Evolutionary conservation across 345 rosid genomes (phyloP), one percentile per base, ranked within the genome.

Genomic region (Eutrema japonicum): DNA sequence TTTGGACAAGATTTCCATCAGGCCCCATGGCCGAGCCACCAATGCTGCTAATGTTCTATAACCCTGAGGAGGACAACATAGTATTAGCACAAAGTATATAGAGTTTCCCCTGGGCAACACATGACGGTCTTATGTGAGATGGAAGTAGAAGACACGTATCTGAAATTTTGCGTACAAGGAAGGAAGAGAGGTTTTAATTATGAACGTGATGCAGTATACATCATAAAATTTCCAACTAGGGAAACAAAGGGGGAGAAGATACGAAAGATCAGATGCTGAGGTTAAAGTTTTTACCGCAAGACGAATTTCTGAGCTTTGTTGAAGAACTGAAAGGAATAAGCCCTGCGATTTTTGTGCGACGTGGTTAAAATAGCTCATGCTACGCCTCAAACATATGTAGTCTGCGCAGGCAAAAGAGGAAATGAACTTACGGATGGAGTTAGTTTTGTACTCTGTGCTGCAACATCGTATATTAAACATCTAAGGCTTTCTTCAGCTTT

Each of bases 1-100:
- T 79, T 86, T 89, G 47, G 96, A 77, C 82, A 89, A 84, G 48
- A 95, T 80, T 79, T 91, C 96, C 82, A 84, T 78, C 70, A 91
- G 84, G 74, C 93, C 89, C 99, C 99, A 95, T 55, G 83, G 71
- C 73, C 97, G 83, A 83, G 81, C 82, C 68, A 82, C 97, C 85
- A 95, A 77, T 10, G 89, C 99, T 11, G 87, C 66, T 69, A 91
- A 70, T 62, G 84, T 75, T 80, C 97, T 82, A 76, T 95, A 89
- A 40, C 85, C 90, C 97, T 91, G 90, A 77, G 60, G 76, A 70
- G n/a, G 41, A 75, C 57, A 62, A 70, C 38, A 56, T 33, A 14
- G 41, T 13, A 13, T 55, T 8, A 56, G 9, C 61, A 35, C 14
- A 56, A 56, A 5, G 60, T 26, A 41, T 5, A 64, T 5, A 64